Evolutionary conservation across 371 early-diverging fungal genomes (phyloP), one percentile per base, ranked within the genome.

Genomic region (Chytridium lagenaria): DNA sequence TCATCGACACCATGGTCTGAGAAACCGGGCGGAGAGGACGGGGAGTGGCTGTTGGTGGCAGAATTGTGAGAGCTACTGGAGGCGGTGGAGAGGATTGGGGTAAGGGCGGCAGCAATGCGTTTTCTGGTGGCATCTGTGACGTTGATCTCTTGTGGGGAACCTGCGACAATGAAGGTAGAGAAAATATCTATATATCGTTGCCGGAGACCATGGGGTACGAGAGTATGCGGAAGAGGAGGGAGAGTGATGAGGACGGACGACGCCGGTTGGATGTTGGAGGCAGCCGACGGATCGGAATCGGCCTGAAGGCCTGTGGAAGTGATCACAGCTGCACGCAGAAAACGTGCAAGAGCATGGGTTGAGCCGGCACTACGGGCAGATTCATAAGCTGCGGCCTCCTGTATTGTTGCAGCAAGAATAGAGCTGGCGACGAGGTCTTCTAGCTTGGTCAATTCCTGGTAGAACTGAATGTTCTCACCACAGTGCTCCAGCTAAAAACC

Each of bases 341-440:
- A 63, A 3, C 63, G 63, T 10, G 63, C 63, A 36, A 63, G 63
- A 23, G 37, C 63, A 22, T 63, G 63, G 19, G 63, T 63, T 23
- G 63, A 15, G 19, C 63, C 63, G 31, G 23, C 34, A 23, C 36
- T 37, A 3, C 63, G 19, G 15, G 63, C 63, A 19, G 63, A 30
- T 63, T 63, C 63, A 36, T 63, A 63, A 16, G 63, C 36, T 3
- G 31, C 37, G 63, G 37, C 63, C 23, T 34, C 36, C 23, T 63
- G 36, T 3, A 63, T 63, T 5, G 31, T 23, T 3, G 63, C 3
- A 23, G 63, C 63, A 12, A 37, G 19, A 26, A 31, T 19, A 12
- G 15, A 37, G 31, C 36, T 15, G 19, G 63, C 63, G 15, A 37
- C 36, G 7, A 63, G 63, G 37, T 63, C 63, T 31, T 63, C 63